phyloP scores from a whole-genome alignment of 495 filamentous ascomycete genomes.

The Emericellopsis terricola region DNA sequence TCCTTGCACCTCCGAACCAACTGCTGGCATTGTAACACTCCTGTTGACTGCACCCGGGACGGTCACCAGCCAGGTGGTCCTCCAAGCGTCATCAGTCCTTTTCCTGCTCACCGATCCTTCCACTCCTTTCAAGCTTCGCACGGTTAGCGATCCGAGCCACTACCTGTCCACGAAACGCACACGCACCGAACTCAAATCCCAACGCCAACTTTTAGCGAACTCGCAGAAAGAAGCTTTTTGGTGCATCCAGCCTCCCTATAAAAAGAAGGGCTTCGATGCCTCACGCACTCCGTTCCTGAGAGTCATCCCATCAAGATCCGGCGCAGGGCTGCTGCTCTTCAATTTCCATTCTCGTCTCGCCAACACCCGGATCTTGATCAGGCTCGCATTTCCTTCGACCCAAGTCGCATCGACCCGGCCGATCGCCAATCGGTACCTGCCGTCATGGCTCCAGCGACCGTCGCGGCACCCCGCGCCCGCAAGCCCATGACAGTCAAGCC shows the following conservation, averaged over 20 bases:
- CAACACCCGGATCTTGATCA: not conserved
- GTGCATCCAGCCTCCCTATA: not conserved
- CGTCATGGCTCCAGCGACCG: constrained; percentile 1
- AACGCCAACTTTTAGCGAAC: not conserved
- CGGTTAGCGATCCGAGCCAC: not conserved
- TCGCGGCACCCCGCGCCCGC: not conserved
- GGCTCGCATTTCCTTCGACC: not conserved
- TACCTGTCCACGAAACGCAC: not conserved
- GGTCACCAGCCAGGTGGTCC: not conserved
- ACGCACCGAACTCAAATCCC: not conserved
- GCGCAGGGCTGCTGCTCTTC: not conserved
- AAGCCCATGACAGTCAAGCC: constrained; percentile 1
- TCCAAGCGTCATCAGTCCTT: not conserved
- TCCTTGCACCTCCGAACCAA: too few relatives aligned
- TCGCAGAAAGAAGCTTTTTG: too few relatives aligned
- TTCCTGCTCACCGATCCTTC: too few relatives aligned
- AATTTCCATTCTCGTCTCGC: not conserved
- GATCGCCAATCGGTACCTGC: not conserved
- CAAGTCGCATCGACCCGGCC: not conserved
- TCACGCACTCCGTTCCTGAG: not conserved
- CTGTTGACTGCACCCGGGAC: not conserved
- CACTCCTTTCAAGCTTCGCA: too few relatives aligned
- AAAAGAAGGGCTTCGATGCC: not conserved
- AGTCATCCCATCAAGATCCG: not conserved
- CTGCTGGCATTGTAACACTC: too few relatives aligned